phyloP scores from a whole-genome alignment of 768 basidiomycete species.

The Boletus rufocinnamomeus region DNA sequence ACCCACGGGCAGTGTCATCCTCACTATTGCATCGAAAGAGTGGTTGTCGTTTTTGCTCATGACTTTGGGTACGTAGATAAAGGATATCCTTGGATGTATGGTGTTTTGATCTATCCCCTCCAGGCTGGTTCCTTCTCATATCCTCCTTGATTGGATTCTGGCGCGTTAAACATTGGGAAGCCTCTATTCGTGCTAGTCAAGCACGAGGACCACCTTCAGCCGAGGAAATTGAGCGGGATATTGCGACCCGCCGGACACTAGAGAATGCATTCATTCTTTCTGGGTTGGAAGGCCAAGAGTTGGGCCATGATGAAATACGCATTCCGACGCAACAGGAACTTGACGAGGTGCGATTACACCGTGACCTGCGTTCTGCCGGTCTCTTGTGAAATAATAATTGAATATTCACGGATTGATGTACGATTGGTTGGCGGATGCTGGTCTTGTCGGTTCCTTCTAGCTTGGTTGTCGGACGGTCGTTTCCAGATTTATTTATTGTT shows the following conservation, averaged over 20 bases:
- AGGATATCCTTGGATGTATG: background rate
- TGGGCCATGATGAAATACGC: slow-evolving; percentile 5
- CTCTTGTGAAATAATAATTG: slow-evolving; percentile 39
- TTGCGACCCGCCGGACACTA: slow-evolving; percentile 51
- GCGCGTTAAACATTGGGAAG: slow-evolving; percentile 85
- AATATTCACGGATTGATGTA: slow-evolving; percentile 5
- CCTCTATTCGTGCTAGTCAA: slow-evolving; percentile 55
- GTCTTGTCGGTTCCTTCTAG: background rate
- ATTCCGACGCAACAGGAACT: slow-evolving; percentile 35
- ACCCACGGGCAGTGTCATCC: slow-evolving; percentile 14
- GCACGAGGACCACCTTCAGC: slow-evolving; percentile 24
- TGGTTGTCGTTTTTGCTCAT: slow-evolving; percentile 93
- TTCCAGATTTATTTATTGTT: slow-evolving; percentile 16
- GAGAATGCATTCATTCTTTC: slow-evolving; percentile 51
- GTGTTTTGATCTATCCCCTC: slow-evolving; percentile 1
- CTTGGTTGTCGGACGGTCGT: background rate
- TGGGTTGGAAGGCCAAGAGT: slow-evolving; percentile 27
- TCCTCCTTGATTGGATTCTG: slow-evolving; percentile 81
- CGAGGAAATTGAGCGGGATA: slow-evolving; percentile 54
- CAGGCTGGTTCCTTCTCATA: slow-evolving; percentile 90
- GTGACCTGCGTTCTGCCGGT: slow-evolving; percentile 56
- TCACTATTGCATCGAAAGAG: slow-evolving; percentile 62
- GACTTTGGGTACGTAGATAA: slow-evolving; percentile 62
- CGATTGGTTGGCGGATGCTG: background rate
- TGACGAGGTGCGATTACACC: slow-evolving; percentile 48